Evolutionary conservation across 306 rosid species (phyloP).

Genomic region (Delonix regia): DNA sequence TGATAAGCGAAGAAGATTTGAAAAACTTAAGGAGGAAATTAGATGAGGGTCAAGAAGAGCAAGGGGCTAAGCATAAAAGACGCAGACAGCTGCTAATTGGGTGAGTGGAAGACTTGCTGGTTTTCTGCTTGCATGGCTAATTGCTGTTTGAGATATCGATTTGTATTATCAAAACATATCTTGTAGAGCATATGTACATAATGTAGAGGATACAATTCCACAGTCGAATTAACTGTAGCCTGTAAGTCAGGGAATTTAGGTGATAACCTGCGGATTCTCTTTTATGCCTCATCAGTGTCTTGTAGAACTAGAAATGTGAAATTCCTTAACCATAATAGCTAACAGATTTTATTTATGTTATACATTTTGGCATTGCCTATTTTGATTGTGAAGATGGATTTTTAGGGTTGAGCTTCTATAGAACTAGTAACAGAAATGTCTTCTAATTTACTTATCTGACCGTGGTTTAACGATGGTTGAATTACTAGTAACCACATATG

Average conservation of each 20-base stretch:
- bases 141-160: not conserved
- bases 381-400: too few relatives aligned
- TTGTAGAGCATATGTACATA: not conserved
- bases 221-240: not conserved
- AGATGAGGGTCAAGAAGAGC: conserved; percentile 48
- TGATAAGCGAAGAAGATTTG: conserved; percentile 68
- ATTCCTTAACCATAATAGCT: not conserved
- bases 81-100: conserved; percentile 48
- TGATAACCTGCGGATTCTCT: not conserved
- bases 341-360: not conserved
- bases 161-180: conserved; percentile 25
- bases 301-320: not conserved
- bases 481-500: too few relatives aligned
- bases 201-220: not conserved
- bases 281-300: not conserved
- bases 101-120: conserved; percentile 20
- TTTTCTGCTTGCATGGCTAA: not conserved
- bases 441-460: too few relatives aligned
- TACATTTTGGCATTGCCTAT: too few relatives aligned
- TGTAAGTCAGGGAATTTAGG: not conserved
- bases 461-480: too few relatives aligned
- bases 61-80: conserved; percentile 51
- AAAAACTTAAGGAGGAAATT: conserved; percentile 55
- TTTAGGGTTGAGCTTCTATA: not conserved
- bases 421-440: too few relatives aligned